These are phyloP conservation scores for Steccherinum ochraceum DNA, from an alignment of 768 basidiomycete species.

Conservation along the genomic window DNA sequence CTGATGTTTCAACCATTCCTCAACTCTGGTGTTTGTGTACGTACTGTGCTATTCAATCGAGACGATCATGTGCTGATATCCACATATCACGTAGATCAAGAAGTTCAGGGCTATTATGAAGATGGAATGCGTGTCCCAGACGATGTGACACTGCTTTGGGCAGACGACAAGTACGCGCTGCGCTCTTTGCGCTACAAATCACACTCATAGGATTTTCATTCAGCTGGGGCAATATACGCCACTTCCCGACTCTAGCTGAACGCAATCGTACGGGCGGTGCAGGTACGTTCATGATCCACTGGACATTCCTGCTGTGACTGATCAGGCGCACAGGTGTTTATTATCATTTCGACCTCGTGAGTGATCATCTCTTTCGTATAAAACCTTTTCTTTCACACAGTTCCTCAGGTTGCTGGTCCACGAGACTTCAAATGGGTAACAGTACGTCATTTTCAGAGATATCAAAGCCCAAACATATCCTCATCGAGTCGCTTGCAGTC, in stretches of 20 bases:
- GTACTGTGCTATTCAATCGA: conserved; percentile 12
- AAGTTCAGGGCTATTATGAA: conserved; percentile 64
- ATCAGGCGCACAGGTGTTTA: conserved; percentile 8
- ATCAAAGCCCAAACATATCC: conserved; percentile 50
- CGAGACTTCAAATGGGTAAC: conserved; percentile 71
- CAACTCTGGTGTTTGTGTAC: conserved; percentile 61
- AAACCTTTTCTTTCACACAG: neutral
- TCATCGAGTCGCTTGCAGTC: too few relatives aligned
- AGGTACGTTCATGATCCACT: conserved; percentile 60
- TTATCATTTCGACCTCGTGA: conserved; percentile 41
- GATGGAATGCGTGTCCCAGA: conserved; percentile 56
- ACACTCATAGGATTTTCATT: neutral
- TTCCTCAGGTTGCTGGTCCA: conserved; percentile 49
- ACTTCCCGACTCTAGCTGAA: conserved; percentile 47
- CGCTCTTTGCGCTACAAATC: too few relatives aligned
- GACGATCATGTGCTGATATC: neutral
- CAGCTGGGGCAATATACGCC: conserved; percentile 67
- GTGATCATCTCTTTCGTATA: conserved; percentile 3
- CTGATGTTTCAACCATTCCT: conserved; percentile 45
- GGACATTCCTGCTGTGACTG: neutral
- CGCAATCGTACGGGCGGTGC: conserved; percentile 60
- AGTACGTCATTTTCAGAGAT: conserved; percentile 39
- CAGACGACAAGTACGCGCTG: conserved; percentile 57
- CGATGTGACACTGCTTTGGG: conserved; percentile 59
- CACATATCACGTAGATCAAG: conserved; percentile 31